Conservation (phyloP, 2,329 filamentous ascomycete genomes). For the Zymoseptoria pseudotritici region DNA sequence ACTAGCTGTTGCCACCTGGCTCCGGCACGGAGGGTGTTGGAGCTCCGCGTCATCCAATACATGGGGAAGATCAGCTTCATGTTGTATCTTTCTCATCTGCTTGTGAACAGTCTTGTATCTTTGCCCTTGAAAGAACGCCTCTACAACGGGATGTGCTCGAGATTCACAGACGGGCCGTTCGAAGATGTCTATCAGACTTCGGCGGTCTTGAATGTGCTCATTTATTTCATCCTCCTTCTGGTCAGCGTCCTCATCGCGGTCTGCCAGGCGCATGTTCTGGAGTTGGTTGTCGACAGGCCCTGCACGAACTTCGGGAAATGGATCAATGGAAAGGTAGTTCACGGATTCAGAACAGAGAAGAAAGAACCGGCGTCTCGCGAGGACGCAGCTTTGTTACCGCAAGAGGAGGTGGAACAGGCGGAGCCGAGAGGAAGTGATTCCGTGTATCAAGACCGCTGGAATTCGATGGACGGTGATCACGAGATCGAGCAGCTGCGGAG, state of each 20-base stretch:
- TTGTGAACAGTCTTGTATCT: background rate
- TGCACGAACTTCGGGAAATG: slow-evolving; percentile 3
- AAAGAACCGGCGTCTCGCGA: background rate
- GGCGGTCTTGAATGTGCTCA: background rate
- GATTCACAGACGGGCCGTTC: background rate
- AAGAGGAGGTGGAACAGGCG: background rate
- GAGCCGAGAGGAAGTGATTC: background rate
- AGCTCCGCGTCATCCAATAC: slow-evolving; percentile 2
- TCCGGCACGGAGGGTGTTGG: slow-evolving; percentile 1
- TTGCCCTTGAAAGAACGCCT: background rate
- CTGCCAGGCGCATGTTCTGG: slow-evolving; percentile 1
- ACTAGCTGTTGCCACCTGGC: slow-evolving; percentile 3
- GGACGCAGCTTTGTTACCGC: background rate
- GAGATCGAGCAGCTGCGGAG: background rate
- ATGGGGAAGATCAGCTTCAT: slow-evolving; percentile 8
- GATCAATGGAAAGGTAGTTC: slow-evolving; percentile 2
- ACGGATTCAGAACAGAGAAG: background rate
- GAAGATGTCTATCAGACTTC: background rate
- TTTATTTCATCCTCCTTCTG: background rate
- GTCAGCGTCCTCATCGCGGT: slow-evolving; percentile 1
- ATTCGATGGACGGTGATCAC: background rate
- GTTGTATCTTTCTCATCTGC: slow-evolving; percentile 7
- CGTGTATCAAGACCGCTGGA: background rate
- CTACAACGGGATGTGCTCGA: background rate
- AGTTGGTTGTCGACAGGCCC: slow-evolving; percentile 2